Percentiles rank a stretch among this genome's conserved stretches.
These are phyloP conservation scores for Corchorus capsularis DNA, from an alignment of 345 rosid genomes.

Conservation along the genomic window DNA sequence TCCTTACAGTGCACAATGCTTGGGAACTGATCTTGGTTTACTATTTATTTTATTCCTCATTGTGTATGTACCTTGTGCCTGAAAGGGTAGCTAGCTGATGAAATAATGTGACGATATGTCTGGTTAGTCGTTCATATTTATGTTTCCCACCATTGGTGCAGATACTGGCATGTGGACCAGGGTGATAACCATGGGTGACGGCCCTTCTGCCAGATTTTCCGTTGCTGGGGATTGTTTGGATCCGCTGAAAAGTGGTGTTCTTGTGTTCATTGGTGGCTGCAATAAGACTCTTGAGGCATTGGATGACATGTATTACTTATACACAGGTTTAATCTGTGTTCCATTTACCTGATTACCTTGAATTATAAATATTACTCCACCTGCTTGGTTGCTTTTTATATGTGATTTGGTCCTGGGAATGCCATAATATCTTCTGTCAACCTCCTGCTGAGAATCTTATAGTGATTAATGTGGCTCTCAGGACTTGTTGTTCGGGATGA, in stretches of 20 bases:
- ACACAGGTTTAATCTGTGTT: conserved; percentile 65
- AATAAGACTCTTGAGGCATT: conserved; percentile 93
- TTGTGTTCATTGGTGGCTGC: conserved; percentile 90
- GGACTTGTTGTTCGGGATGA: conserved; percentile 66
- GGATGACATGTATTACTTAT: conserved; percentile 84
- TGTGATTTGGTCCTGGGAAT: conserved; percentile 15
- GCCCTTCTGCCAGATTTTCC: conserved; percentile 96
- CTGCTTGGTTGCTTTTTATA: background rate
- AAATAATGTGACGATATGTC: background rate
- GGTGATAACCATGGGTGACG: conserved; percentile 65
- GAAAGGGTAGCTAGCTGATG: background rate
- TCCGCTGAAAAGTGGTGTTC: conserved; percentile 74
- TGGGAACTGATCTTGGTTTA: background rate
- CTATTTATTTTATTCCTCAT: conserved; percentile 5
- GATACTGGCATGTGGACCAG: conserved; percentile 85
- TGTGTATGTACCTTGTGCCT: background rate
- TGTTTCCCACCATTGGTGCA: conserved; percentile 31
- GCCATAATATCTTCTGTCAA: background rate
- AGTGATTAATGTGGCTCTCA: conserved; percentile 26
- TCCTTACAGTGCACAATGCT: background rate
- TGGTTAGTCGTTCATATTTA: conserved; percentile 14
- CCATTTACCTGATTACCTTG: conserved; percentile 17
- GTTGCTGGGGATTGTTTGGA: conserved; percentile 88
- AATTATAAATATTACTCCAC: background rate
- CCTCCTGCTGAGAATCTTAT: conserved; percentile 16